Evolutionary conservation across 2,329 filamentous ascomycete species (phyloP).

Genomic region (Aspergillus bombycis): DNA sequence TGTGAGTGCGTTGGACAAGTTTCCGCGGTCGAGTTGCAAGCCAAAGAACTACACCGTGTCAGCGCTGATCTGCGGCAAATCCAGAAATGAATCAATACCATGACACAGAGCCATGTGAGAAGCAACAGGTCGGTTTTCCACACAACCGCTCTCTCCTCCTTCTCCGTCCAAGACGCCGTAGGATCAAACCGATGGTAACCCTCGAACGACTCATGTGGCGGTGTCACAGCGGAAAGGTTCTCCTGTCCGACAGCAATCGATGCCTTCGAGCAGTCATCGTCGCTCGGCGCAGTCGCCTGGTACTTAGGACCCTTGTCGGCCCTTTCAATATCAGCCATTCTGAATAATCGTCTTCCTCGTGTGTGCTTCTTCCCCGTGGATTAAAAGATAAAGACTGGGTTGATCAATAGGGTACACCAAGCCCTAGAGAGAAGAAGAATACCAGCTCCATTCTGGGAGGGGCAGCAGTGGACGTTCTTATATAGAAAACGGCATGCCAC

Average conservation of each 20-base stretch:
- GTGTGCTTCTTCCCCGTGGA: not conserved
- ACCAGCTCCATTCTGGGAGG: not conserved
- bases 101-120: slow-evolving; percentile 27
- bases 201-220: slow-evolving; percentile 35
- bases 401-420: not conserved
- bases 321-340: slow-evolving; percentile 28
- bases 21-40: slow-evolving; percentile 38
- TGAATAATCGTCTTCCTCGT: not conserved
- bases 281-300: not conserved
- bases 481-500: not conserved
- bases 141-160: slow-evolving; percentile 52
- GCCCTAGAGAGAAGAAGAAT: not conserved
- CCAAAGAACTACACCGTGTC: slow-evolving; percentile 33
- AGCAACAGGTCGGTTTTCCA: slow-evolving; percentile 44
- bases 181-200: slow-evolving; percentile 31
- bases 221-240: slow-evolving; percentile 29
- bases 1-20: slow-evolving; percentile 38
- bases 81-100: slow-evolving; percentile 16
- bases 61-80: too few relatives aligned
- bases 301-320: slow-evolving; percentile 15
- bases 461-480: not conserved
- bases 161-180: slow-evolving; percentile 28
- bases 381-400: not conserved
- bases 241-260: slow-evolving; percentile 25
- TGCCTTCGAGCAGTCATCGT: slow-evolving; percentile 18